Conservation (phyloP, 73 alveolate genomes). For the Paramecium octaurelia region DNA sequence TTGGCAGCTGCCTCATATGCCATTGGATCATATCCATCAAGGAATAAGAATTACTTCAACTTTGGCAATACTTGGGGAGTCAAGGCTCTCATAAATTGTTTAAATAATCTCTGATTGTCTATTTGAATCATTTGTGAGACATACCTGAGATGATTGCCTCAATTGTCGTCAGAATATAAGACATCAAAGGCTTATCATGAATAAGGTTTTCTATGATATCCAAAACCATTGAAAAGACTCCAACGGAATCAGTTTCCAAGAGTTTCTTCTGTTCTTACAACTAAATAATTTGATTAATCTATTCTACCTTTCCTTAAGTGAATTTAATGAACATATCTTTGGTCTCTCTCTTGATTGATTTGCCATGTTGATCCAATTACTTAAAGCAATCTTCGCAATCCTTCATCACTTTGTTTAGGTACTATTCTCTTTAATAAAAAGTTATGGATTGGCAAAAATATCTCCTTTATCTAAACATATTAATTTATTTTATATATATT, state of each 20-base stretch:
- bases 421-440: background rate
- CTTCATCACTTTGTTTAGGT: background rate
- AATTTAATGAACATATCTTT: slow-evolving; percentile 15
- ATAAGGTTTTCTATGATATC: background rate
- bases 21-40: slow-evolving; percentile 49
- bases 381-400: slow-evolving; percentile 21
- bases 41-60: slow-evolving; percentile 38
- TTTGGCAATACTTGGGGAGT: background rate
- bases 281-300: background rate
- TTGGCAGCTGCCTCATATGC: slow-evolving; percentile 65
- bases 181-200: background rate
- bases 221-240: slow-evolving; percentile 2
- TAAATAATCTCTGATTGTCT: background rate
- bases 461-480: background rate
- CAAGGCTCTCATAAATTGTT: slow-evolving; percentile 15
- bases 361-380: slow-evolving; percentile 21
- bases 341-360: background rate
- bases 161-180: slow-evolving; percentile 1
- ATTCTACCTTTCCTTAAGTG: slow-evolving; percentile 5
- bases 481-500: background rate
- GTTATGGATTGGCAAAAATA: background rate
- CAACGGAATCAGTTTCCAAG: background rate
- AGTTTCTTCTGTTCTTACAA: background rate
- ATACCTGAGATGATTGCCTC: slow-evolving; percentile 40
- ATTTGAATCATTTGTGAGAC: background rate